These are phyloP conservation scores for Fusarium nygamai DNA, from an alignment of 2,329 filamentous ascomycete genomes.

Conservation along the genomic window DNA sequence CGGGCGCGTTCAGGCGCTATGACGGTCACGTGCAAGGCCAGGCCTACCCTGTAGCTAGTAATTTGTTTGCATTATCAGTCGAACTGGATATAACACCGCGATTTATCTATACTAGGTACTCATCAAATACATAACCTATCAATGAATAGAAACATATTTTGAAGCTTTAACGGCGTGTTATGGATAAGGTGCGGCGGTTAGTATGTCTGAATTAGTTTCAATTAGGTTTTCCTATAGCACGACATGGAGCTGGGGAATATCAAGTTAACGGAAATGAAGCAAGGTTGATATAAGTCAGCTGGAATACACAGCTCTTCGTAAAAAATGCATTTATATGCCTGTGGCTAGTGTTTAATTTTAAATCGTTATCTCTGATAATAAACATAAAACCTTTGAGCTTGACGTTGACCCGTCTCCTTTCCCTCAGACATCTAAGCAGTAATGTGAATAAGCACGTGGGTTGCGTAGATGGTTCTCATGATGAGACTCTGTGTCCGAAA, in stretches of 20 bases:
- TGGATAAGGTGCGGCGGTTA: not conserved
- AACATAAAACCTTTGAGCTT: not conserved
- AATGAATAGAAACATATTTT: no score
- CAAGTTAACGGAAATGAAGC: not conserved
- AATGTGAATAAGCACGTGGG: not conserved
- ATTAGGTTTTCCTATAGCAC: not conserved
- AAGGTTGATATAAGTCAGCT: no score
- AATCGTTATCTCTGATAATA: no score
- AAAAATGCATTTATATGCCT: no score
- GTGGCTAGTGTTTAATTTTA: no score
- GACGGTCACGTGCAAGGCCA: slow-evolving; percentile 41
- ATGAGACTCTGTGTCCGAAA: not conserved
- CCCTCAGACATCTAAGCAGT: not conserved
- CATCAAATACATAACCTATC: not conserved
- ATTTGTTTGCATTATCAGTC: not conserved
- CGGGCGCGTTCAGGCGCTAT: slow-evolving; percentile 42
- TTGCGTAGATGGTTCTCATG: slow-evolving; percentile 3
- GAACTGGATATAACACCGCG: not conserved
- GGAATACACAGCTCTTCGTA: not conserved
- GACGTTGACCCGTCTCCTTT: not conserved
- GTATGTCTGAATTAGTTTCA: not conserved
- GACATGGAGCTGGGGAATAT: not conserved
- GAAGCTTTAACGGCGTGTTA: not conserved
- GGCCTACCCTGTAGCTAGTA: slow-evolving; percentile 18
- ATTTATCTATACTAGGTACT: not conserved